phyloP scores from a whole-genome alignment of 768 basidiomycete species.

The Amanita rubescens region DNA sequence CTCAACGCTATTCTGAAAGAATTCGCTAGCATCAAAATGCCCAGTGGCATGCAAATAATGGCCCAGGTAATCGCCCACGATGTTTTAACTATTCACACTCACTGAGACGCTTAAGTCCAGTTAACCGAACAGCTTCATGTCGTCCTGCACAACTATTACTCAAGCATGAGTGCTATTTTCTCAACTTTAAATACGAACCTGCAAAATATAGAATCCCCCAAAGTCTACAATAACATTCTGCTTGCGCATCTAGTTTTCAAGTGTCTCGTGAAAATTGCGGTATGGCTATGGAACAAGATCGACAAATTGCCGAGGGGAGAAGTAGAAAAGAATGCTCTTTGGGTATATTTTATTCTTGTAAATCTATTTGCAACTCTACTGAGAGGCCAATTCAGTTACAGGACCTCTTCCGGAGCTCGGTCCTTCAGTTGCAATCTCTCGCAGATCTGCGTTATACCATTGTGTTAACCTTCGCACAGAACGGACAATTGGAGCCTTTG shows the following conservation, averaged over 20 bases:
- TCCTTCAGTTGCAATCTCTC: conserved; percentile 46
- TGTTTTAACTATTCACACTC: background rate
- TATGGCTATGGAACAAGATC: conserved; percentile 63
- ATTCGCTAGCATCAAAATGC: conserved; percentile 63
- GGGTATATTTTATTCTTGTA: conserved; percentile 34
- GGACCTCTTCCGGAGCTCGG: conserved; percentile 54
- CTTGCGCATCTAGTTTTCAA: conserved; percentile 71
- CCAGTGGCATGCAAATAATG: conserved; percentile 60
- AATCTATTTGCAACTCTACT: background rate
- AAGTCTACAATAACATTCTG: conserved; percentile 32
- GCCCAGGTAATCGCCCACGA: conserved; percentile 35
- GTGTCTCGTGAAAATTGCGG: conserved; percentile 57
- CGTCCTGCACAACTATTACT: conserved; percentile 56
- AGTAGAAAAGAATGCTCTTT: conserved; percentile 35
- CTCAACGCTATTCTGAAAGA: conserved; percentile 66
- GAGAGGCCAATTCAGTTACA: conserved; percentile 36
- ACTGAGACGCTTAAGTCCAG: conserved; percentile 24
- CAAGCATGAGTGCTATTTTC: conserved; percentile 37
- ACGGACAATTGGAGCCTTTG: conserved; percentile 27
- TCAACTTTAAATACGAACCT: conserved; percentile 30
- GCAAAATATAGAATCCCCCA: conserved; percentile 36
- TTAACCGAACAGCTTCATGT: conserved; percentile 46
- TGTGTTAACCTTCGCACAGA: conserved; percentile 33
- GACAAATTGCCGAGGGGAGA: conserved; percentile 37
- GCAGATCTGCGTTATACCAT: conserved; percentile 52